Percentiles rank a stretch among this genome's conserved stretches.
phyloP scores from a whole-genome alignment of 2,329 filamentous ascomycete genomes.

The Dactylellina leptospora region DNA sequence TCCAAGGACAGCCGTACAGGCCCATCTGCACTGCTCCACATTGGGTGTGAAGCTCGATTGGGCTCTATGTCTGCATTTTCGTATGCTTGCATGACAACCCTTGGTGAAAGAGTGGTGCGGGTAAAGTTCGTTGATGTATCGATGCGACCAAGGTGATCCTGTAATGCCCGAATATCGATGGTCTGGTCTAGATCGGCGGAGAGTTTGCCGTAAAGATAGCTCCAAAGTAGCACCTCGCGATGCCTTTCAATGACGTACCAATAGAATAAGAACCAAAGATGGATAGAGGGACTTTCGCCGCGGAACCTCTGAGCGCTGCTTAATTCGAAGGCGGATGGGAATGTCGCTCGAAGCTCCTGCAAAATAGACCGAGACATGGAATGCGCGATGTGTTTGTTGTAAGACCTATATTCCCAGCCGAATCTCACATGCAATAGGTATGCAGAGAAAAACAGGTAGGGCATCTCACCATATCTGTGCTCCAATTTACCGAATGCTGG shows the following conservation, averaged over 20 bases:
- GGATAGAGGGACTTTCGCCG: slow-evolving; percentile 40
- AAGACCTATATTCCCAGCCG: slow-evolving; percentile 32
- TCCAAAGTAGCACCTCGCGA: slow-evolving; percentile 29
- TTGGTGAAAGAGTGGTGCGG: slow-evolving; percentile 10
- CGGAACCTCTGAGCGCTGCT: slow-evolving; percentile 40
- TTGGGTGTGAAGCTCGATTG: slow-evolving; percentile 8
- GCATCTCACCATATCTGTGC: slow-evolving; percentile 22
- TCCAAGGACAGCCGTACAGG: slow-evolving; percentile 41
- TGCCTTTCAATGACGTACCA: slow-evolving; percentile 49
- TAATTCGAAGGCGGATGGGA: slow-evolving; percentile 38
- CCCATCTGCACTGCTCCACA: slow-evolving; percentile 43
- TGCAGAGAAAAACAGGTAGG: slow-evolving; percentile 36
- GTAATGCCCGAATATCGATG: slow-evolving; percentile 10
- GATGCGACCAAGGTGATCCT: background rate
- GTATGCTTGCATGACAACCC: slow-evolving; percentile 6
- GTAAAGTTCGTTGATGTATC: slow-evolving; percentile 21
- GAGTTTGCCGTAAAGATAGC: slow-evolving; percentile 35
- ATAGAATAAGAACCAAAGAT: slow-evolving; percentile 45
- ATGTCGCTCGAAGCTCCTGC: slow-evolving; percentile 36
- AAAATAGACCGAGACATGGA: slow-evolving; percentile 35
- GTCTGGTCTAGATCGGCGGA: slow-evolving; percentile 12
- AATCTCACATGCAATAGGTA: slow-evolving; percentile 40
- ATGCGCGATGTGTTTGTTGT: slow-evolving; percentile 42
- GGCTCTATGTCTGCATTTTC: slow-evolving; percentile 21
- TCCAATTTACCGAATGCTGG: slow-evolving; percentile 38